Evolutionary conservation across 2,329 filamentous ascomycete genomes (phyloP), one percentile per base, ranked within the genome.

Genomic region (Colletotrichum abscissum): DNA sequence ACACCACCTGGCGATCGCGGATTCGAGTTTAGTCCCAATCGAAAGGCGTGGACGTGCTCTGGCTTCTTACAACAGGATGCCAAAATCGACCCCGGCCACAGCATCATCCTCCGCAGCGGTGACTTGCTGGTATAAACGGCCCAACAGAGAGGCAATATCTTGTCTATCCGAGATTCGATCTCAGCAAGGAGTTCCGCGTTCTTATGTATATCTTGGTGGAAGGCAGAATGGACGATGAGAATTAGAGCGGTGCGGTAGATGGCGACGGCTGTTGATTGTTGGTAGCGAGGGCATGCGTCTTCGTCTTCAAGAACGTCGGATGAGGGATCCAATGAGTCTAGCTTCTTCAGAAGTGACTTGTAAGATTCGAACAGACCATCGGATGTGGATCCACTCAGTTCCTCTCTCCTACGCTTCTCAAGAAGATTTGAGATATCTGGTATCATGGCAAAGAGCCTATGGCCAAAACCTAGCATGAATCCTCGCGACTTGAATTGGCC

Each of bases 1-100:
- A 57, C 59, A 28, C 14, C 52, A 3, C 59, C 59, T 5, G 35
- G 52, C 14, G 59, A 60, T 33, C 5, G 4, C 19, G 42, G 24
- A 24, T 22, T 33, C 1, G 9, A 11, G 11, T n/a, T 63, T 28
- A 63, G 19, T 19, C 28, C 62, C 22, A 54, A 2, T 19, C 5
- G 7, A 16, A 54, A 64, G 12, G 62, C 62, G 12, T 55, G 12
- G 28, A 54, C n/a, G 7, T 33, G 19, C 12, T 22, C 28, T 12
- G 24, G 8, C 8, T 49, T 59, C 22, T 16, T 28, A 22, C 65
- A 68, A 24, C 30, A 68, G 2, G 66, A 68, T 12, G 66, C 66
- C 46, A 68, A n/a, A 7, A 63, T 38, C 6, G 38, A 30, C 5
- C 11, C 57, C 16, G 66, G 57, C 66, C 66, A 68, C 1, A 68